Evolutionary conservation across 2,329 filamentous ascomycete genomes (phyloP).

Genomic region (Cephalotrichum gorgonifer): DNA sequence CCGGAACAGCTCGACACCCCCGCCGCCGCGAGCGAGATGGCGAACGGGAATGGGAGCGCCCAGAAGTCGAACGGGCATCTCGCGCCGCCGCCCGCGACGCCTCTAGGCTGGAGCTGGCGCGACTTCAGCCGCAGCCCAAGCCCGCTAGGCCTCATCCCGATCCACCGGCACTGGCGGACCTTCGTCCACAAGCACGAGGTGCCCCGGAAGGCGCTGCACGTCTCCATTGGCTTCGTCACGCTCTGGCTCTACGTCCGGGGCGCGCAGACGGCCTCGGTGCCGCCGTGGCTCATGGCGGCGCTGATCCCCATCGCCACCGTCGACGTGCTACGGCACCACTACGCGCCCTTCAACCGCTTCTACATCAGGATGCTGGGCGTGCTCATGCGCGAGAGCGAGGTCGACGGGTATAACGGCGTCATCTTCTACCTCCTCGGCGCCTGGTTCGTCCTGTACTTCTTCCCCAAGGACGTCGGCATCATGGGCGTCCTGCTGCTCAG

Average conservation of each 20-base stretch:
- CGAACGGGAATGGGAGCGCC: slow-evolving; percentile 22
- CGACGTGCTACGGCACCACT: slow-evolving; percentile 77
- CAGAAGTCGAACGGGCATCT: slow-evolving; percentile 50
- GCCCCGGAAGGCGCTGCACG: slow-evolving; percentile 83
- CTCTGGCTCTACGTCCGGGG: slow-evolving; percentile 76
- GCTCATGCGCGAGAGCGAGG: slow-evolving; percentile 95
- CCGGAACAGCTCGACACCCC: slow-evolving; percentile 15
- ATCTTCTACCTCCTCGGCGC: slow-evolving; percentile 92
- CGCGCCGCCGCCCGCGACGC: slow-evolving; percentile 53
- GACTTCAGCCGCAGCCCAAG: slow-evolving; percentile 87
- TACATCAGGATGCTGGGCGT: slow-evolving; percentile 81
- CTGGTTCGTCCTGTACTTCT: slow-evolving; percentile 74
- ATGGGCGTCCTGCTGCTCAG: slow-evolving; percentile 83
- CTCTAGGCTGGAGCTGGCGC: slow-evolving; percentile 64
- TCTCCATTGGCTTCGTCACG: slow-evolving; percentile 92
- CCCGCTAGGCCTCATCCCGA: slow-evolving; percentile 86
- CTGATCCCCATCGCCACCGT: slow-evolving; percentile 75
- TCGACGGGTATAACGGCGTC: slow-evolving; percentile 88
- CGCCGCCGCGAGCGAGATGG: background rate
- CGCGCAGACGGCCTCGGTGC: slow-evolving; percentile 65
- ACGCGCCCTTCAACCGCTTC: slow-evolving; percentile 68
- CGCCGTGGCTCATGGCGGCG: slow-evolving; percentile 71
- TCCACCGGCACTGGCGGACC: slow-evolving; percentile 82
- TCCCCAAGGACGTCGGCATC: slow-evolving; percentile 87
- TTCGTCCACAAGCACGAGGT: slow-evolving; percentile 97